Base-by-base conservation (phyloP, 2,329 filamentous ascomycete species). In the Fusarium sp. region DNA sequence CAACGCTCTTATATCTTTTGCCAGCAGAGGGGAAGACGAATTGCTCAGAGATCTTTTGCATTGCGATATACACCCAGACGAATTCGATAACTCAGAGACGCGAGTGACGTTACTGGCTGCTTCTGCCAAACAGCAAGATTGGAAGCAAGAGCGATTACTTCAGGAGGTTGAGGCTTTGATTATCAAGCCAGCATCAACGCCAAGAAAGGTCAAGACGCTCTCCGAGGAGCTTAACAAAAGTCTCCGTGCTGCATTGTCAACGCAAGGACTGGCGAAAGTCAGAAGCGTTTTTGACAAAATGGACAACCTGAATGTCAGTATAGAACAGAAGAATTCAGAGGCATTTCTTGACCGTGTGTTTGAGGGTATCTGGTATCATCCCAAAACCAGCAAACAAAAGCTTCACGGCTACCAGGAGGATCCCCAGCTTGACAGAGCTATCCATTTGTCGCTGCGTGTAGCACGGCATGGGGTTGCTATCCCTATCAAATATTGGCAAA, bases 1-100 rank as follows among this genome's bases (percentile, higher is more conserved):
- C 46, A 85, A 86, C 44, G 84, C 92, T 12, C 74, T 97, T 7
- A 83, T 87, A 42, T 86, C 88, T 59, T 87, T 96, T 60, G 90
- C 90, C 7, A 79, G 79, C 22, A 82, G 86, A 34, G 83, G 85
- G 30, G 85, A 91, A n/a, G 82, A 83, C 29, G 79, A 80, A 4
- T 77, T 85, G n/a, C 79, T 88, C 4, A 64, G 75, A 32, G 79
- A 81, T 34, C 77, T 89, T 13, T 67, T 88, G 9, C 73, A 79
- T 10, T 85, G 83, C 24, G 85, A 87, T 62, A 78, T 88, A 24
- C 86, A 88, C 63, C 86, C 86, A 1, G 85, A 87, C 32, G 84
- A 88, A 25, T 88, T 87, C 47, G 84, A 87, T 16, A 81, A 88
- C 62, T 49, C 76, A 2, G 72, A 78, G 12, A 79, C 80, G 47